A percentile compares a stretch with the other conserved stretches of the same genome.
phyloP scores from a whole-genome alignment of 306 rosid species.

The Adenanthera pavonina region DNA sequence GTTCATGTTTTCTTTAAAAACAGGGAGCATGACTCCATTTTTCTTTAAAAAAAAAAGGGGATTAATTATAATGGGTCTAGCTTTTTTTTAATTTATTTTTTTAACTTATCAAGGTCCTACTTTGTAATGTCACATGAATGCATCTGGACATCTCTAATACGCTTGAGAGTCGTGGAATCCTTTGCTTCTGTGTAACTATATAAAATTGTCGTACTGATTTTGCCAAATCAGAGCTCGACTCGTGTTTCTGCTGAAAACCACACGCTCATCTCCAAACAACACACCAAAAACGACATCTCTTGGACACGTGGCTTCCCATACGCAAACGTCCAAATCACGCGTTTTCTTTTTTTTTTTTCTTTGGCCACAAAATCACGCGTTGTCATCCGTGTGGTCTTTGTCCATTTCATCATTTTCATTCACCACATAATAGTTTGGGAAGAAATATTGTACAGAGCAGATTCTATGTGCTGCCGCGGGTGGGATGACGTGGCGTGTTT shows the following conservation, averaged over 20 bases:
- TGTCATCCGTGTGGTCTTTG: background rate
- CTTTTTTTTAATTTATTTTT: background rate
- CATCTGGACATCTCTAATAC: background rate
- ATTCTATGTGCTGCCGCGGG: background rate
- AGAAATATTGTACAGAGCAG: background rate
- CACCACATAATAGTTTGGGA: too few species aligned
- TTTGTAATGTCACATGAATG: background rate
- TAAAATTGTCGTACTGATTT: background rate
- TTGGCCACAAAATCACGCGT: constrained; percentile 25
- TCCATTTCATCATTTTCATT: background rate
- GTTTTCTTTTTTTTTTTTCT: background rate
- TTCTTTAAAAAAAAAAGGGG: too few species aligned
- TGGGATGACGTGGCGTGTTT: constrained; percentile 17
- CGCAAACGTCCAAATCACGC: background rate
- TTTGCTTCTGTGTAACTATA: background rate
- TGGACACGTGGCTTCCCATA: constrained; percentile 34
- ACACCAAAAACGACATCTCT: background rate
- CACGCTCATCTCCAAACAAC: background rate
- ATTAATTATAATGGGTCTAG: background rate
- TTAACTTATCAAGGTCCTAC: background rate
- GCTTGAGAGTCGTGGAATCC: constrained; percentile 29
- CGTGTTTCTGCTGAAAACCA: constrained; percentile 34
- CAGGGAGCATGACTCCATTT: too few species aligned
- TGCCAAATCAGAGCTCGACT: constrained; percentile 21
- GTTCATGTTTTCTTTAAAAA: too few species aligned